phyloP scores from a whole-genome alignment of 192 early-diverging fungal species.

The Bifiguratus adelaidae region DNA sequence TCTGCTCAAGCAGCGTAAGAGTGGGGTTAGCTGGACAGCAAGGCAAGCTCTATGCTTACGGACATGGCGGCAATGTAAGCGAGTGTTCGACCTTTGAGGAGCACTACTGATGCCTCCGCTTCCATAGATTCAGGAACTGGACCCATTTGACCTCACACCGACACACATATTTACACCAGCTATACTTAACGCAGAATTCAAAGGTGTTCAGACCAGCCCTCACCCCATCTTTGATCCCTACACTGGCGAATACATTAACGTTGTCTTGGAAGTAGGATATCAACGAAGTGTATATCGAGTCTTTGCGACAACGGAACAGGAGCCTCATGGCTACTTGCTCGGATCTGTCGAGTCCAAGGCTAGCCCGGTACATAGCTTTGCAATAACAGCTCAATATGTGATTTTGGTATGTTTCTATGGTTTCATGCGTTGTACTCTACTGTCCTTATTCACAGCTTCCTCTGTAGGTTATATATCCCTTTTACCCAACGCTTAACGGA shows the following conservation, averaged over 20 bases:
- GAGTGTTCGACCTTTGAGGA: not conserved
- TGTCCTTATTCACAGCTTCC: not conserved
- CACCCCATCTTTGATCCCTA: conserved; percentile 58
- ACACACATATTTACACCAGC: conserved; percentile 44
- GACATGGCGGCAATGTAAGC: conserved; percentile 52
- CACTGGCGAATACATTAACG: conserved; percentile 66
- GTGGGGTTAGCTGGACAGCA: conserved; percentile 45
- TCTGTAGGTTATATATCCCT: conserved; percentile 39
- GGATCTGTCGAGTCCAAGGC: conserved; percentile 50
- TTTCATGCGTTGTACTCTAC: too few species aligned
- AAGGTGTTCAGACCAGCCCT: conserved; percentile 51
- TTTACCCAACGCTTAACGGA: conserved; percentile 45
- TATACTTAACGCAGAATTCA: conserved; percentile 51
- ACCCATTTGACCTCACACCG: conserved; percentile 53
- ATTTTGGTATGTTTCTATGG: too few species aligned
- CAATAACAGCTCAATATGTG: conserved; percentile 60
- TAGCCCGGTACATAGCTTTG: conserved; percentile 68
- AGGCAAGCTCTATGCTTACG: conserved; percentile 55
- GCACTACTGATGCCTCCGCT: not conserved
- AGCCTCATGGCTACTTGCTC: conserved; percentile 53
- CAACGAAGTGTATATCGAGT: conserved; percentile 58
- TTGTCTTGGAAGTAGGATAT: conserved; percentile 61
- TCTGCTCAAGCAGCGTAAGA: conserved; percentile 51
- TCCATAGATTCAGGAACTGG: conserved; percentile 48
- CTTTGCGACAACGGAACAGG: conserved; percentile 44